Percentiles rank a stretch among this genome's conserved stretches.
Evolutionary conservation across 1,139 yeast genomes (phyloP).

Genomic region (Saccharomycopsis hybrid): DNA sequence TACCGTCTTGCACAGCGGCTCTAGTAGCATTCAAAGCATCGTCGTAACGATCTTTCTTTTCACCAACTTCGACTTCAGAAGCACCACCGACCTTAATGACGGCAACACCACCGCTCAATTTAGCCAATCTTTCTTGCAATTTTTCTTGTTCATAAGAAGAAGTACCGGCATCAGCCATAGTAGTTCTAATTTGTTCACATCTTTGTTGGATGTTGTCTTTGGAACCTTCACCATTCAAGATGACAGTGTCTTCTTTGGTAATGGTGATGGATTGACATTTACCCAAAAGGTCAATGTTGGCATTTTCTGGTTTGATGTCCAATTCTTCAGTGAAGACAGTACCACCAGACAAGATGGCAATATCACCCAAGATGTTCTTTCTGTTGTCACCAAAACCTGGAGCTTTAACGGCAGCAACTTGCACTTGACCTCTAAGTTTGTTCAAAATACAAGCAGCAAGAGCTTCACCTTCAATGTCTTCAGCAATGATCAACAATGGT

Average conservation of each 20-base stretch:
- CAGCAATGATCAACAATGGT: conserved; percentile 92
- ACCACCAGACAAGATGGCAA: conserved; percentile 95
- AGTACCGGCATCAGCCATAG: conserved; percentile 69
- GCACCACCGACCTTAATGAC: conserved; percentile 98
- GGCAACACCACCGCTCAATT: conserved; percentile 98
- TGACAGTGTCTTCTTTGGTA: conserved; percentile 96
- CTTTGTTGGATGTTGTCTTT: conserved; percentile 85
- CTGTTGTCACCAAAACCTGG: conserved; percentile 99
- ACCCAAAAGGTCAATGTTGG: conserved; percentile 87
- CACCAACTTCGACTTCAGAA: conserved; percentile 98
- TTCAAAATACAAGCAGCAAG: conserved; percentile 97
- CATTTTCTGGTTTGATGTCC: conserved; percentile 95
- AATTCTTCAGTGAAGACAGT: conserved; percentile 98
- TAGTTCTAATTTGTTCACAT: conserved; percentile 92
- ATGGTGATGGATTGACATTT: conserved; percentile 88
- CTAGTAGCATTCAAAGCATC: conserved; percentile 99
- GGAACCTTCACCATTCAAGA: conserved; percentile 92
- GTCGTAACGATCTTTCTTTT: conserved; percentile 99
- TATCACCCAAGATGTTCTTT: conserved; percentile 95
- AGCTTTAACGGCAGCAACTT: conserved; percentile 97
- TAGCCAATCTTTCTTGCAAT: conserved; percentile 97
- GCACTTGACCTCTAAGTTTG: conserved; percentile 98
- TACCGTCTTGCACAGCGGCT: conserved; percentile 99
- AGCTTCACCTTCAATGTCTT: conserved; percentile 98
- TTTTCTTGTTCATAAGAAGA: conserved; percentile 96